These are phyloP conservation scores for Kitagawia praeruptora DNA, from an alignment of 129 eudicot species.

Conservation along the genomic window DNA sequence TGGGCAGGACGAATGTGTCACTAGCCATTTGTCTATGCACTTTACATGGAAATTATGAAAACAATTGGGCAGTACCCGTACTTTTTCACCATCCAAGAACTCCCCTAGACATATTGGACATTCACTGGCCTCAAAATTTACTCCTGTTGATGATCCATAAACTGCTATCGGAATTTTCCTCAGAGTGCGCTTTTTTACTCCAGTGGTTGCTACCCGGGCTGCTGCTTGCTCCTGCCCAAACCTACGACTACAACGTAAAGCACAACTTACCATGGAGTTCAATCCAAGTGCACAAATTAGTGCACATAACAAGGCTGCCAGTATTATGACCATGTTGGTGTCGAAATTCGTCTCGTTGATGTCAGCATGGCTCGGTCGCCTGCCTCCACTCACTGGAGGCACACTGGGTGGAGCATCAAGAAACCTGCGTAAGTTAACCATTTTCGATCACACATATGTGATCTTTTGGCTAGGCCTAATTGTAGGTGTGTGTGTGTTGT, in stretches of 20 bases:
- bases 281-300: constrained; percentile 39
- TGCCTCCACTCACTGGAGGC: constrained; percentile 12
- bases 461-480: background rate
- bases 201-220: constrained; percentile 14
- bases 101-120: constrained; percentile 65
- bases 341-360: constrained; percentile 30
- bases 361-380: constrained; percentile 5
- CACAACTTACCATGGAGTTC: constrained; percentile 39
- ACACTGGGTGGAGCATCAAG: constrained; percentile 8
- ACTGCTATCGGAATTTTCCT: constrained; percentile 35
- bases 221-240: constrained; percentile 23
- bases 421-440: constrained; percentile 9
- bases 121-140: constrained; percentile 18
- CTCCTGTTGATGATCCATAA: constrained; percentile 21
- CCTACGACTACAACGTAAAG: constrained; percentile 31
- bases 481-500: background rate
- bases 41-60: constrained; percentile 51
- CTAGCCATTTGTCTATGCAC: constrained; percentile 58
- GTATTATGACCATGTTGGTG: constrained; percentile 52
- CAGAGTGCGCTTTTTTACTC: constrained; percentile 36
- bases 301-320: constrained; percentile 47
- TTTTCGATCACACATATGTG: background rate
- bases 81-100: constrained; percentile 46
- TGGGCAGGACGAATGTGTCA: constrained; percentile 49
- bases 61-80: constrained; percentile 46